Conservation (phyloP, 73 alveolate species). For the Paramecium pentaurelia region DNA sequence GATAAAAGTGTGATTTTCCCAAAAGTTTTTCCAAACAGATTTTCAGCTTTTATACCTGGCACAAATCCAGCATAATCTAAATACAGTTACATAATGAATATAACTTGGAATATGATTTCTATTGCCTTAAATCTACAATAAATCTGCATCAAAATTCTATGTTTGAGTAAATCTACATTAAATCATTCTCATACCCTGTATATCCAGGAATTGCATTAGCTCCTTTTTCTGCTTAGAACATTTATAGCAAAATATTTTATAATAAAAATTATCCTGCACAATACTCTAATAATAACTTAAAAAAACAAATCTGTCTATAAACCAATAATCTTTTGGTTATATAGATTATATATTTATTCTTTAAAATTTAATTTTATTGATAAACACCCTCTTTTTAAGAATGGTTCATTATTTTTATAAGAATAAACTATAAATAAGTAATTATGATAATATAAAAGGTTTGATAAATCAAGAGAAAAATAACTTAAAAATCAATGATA, state of each 20-base stretch:
- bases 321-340: background rate
- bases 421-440: too few species aligned
- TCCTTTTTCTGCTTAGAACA: slow-evolving; percentile 34
- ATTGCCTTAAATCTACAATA: background rate
- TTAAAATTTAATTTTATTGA: background rate
- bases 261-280: background rate
- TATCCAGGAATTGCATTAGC: slow-evolving; percentile 44
- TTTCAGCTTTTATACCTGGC: slow-evolving; percentile 56
- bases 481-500: too few species aligned
- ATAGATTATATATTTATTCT: background rate
- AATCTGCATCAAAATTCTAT: background rate
- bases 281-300: background rate
- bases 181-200: background rate
- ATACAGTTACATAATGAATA: background rate
- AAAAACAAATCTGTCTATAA: background rate
- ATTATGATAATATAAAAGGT: too few species aligned
- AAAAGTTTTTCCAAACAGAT: slow-evolving; percentile 49
- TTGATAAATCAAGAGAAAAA: too few species aligned
- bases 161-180: background rate
- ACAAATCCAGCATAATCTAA: slow-evolving; percentile 58
- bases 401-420: too few species aligned
- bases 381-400: too few species aligned
- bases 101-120: slow-evolving; percentile 43
- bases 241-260: background rate
- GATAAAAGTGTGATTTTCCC: slow-evolving; percentile 57